phyloP scores from a whole-genome alignment of 495 filamentous ascomycete species.

The Podospora fimiseda region DNA sequence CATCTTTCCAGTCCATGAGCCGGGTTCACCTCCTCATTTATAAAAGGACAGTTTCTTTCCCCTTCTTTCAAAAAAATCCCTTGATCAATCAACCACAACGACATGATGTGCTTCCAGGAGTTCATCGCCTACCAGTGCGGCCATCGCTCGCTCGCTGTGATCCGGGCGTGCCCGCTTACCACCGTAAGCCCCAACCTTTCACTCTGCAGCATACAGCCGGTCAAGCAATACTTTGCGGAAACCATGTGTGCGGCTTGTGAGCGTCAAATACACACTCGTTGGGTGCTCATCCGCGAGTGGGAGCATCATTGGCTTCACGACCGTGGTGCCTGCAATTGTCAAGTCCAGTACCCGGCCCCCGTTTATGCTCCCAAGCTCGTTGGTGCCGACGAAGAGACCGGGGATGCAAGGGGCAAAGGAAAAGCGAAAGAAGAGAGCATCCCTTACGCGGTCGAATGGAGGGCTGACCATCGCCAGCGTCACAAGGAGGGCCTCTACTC shows the following conservation, averaged over 20 bases:
- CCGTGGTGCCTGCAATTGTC: slow-evolving; percentile 37
- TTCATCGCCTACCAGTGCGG: slow-evolving; percentile 40
- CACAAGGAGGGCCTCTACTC: slow-evolving; percentile 28
- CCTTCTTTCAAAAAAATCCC: not conserved
- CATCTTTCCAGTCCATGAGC: no score
- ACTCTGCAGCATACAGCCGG: slow-evolving; percentile 24
- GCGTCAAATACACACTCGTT: slow-evolving; percentile 34
- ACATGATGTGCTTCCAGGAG: slow-evolving; percentile 38
- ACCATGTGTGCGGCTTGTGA: slow-evolving; percentile 36
- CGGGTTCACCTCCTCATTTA: no score
- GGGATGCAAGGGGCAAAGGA: not conserved
- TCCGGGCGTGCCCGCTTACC: slow-evolving; percentile 38
- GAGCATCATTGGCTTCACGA: slow-evolving; percentile 45
- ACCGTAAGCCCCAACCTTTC: slow-evolving; percentile 29
- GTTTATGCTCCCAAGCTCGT: slow-evolving; percentile 26
- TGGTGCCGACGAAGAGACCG: slow-evolving; percentile 1
- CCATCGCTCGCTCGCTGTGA: slow-evolving; percentile 31
- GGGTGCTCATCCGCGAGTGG: slow-evolving; percentile 33
- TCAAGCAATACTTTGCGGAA: slow-evolving; percentile 20
- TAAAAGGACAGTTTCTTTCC: no score
- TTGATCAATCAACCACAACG: not conserved
- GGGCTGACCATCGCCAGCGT: slow-evolving; percentile 29
- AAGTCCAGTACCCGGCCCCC: slow-evolving; percentile 30
- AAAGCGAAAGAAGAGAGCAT: not conserved
- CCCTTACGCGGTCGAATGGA: slow-evolving; percentile 41